These are phyloP conservation scores for Russula ochroleuca DNA, from an alignment of 768 basidiomycete species.

Conservation along the genomic window DNA sequence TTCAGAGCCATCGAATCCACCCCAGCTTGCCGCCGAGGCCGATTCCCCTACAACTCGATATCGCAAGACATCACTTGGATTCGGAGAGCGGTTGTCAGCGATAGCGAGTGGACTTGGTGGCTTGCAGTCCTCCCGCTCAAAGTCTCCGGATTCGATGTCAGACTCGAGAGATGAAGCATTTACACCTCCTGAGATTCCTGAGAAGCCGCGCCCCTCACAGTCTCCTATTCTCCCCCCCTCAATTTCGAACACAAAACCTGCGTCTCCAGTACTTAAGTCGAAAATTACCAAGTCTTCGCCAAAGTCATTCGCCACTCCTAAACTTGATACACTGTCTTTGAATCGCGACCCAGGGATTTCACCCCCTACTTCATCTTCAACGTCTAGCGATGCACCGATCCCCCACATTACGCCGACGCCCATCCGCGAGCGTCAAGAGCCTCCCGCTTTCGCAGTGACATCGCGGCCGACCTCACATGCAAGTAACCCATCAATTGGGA, in stretches of 20 bases:
- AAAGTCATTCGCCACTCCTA: neutral
- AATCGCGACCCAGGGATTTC: constrained; percentile 17
- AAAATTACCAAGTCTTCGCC: constrained; percentile 9
- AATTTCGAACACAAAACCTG: neutral
- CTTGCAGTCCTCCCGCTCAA: constrained; percentile 13
- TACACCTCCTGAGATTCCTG: constrained; percentile 24
- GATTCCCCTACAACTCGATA: constrained; percentile 4
- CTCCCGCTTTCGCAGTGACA: constrained; percentile 37
- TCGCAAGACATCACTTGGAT: constrained; percentile 22
- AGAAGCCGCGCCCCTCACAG: constrained; percentile 18
- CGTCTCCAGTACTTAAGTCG: constrained; percentile 13
- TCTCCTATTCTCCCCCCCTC: constrained; percentile 23
- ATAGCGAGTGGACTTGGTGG: constrained; percentile 19
- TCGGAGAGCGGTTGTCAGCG: constrained; percentile 24
- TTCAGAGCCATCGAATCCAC: constrained; percentile 4
- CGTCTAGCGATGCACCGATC: constrained; percentile 23
- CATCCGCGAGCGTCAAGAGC: constrained; percentile 34
- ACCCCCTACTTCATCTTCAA: constrained; percentile 32
- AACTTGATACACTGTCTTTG: constrained; percentile 12
- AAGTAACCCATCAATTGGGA: constrained; percentile 6
- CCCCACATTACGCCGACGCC: constrained; percentile 35
- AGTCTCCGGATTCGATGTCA: constrained; percentile 4
- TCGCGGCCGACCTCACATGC: constrained; percentile 35
- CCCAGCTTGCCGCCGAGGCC: neutral
- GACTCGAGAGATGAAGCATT: constrained; percentile 19